phyloP scores from a whole-genome alignment of 331 rosid genomes.

The Spiraea crenata region DNA sequence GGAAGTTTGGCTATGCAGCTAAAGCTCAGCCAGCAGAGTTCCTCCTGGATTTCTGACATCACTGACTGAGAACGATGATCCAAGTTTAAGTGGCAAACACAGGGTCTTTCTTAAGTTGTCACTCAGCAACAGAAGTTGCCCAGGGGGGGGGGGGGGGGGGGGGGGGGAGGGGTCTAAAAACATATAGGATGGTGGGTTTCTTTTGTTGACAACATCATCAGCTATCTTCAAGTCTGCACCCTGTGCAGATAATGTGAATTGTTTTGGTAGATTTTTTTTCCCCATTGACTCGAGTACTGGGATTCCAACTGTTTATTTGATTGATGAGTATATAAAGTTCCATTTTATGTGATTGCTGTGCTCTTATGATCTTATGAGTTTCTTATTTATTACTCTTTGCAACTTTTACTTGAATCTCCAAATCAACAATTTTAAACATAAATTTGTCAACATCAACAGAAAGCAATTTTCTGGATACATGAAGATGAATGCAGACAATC shows the following conservation, averaged over 20 bases:
- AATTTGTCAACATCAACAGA: too few species aligned
- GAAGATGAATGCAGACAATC: too few species aligned
- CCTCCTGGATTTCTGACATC: slow-evolving; percentile 23
- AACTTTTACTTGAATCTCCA: too few species aligned
- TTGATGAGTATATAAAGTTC: not conserved
- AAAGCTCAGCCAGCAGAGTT: slow-evolving; percentile 58
- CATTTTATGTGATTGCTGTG: too few species aligned
- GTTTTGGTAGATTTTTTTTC: too few species aligned
- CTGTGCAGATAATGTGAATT: slow-evolving; percentile 7
- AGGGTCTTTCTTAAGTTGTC: slow-evolving; percentile 7
- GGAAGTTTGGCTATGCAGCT: slow-evolving; percentile 65
- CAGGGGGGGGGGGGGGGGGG: too few species aligned
- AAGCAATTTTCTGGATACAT: too few species aligned
- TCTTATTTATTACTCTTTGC: too few species aligned
- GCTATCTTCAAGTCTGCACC: not conserved
- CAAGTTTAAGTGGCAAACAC: not conserved
- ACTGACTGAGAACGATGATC: not conserved
- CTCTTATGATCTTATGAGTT: too few species aligned
- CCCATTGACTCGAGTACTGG: too few species aligned
- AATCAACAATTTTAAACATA: too few species aligned
- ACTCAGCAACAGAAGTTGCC: slow-evolving; percentile 39
- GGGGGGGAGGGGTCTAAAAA: not conserved
- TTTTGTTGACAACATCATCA: slow-evolving; percentile 21
- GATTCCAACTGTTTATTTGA: not conserved
- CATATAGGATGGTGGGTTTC: not conserved